Evolutionary conservation across 495 filamentous ascomycete genomes (phyloP).

Genomic region (Pseudotulostoma volvatum): DNA sequence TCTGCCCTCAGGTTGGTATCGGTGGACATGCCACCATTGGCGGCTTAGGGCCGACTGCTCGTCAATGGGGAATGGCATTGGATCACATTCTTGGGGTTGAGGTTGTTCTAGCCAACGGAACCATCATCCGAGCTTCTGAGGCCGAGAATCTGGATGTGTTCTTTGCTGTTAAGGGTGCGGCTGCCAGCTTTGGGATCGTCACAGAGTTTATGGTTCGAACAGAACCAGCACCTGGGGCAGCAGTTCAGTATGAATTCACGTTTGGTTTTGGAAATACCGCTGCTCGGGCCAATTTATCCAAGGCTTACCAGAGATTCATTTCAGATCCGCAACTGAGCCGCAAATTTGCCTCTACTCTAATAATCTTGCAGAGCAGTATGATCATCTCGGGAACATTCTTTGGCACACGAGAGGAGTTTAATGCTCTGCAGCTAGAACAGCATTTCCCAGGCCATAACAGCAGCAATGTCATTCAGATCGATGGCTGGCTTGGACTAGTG

Average conservation of each 20-base stretch:
- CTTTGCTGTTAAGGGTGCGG: constrained; percentile 26
- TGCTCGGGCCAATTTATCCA: constrained; percentile 11
- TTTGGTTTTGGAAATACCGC: constrained; percentile 17
- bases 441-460: constrained; percentile 14
- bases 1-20: constrained; percentile 44
- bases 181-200: constrained; percentile 15
- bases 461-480: constrained; percentile 19
- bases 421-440: constrained; percentile 11
- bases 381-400: constrained; percentile 14
- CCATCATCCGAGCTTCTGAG: constrained; percentile 13
- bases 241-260: constrained; percentile 12
- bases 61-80: constrained; percentile 42
- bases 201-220: constrained; percentile 18
- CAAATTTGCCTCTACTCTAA: constrained; percentile 26
- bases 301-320: constrained; percentile 12
- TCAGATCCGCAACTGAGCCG: constrained; percentile 26
- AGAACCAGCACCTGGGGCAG: constrained; percentile 11
- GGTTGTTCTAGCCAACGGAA: constrained; percentile 43
- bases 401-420: constrained; percentile 13
- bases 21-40: constrained; percentile 53
- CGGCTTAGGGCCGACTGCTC: constrained; percentile 39
- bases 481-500: constrained; percentile 38
- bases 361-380: constrained; percentile 9
- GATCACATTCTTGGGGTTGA: constrained; percentile 38
- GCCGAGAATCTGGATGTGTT: constrained; percentile 21